These are phyloP conservation scores for Gynochthodes officinalis DNA, from an alignment of 257 asterid species.

Conservation along the genomic window DNA sequence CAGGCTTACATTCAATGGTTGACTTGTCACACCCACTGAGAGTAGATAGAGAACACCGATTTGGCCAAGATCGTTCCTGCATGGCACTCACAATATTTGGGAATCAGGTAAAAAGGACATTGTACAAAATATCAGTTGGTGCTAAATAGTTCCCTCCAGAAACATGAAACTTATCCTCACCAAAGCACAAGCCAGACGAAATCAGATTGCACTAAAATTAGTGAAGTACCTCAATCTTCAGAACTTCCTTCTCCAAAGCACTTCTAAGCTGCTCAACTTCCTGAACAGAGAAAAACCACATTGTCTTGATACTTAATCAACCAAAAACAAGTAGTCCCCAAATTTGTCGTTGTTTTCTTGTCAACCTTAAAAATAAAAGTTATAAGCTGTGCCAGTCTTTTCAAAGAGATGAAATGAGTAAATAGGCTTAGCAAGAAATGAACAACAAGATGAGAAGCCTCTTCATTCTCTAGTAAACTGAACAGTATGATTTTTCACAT, in stretches of 20 bases:
- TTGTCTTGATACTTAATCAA: slow-evolving; percentile 1
- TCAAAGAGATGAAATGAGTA: neutral
- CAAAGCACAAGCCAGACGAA: neutral
- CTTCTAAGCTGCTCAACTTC: slow-evolving; percentile 78
- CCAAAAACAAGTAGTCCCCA: slow-evolving; percentile 6
- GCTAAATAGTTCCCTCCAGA: neutral
- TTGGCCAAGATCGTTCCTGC: slow-evolving; percentile 39
- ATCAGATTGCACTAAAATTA: neutral
- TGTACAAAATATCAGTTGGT: neutral
- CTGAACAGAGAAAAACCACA: slow-evolving; percentile 37
- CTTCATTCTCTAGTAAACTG: neutral
- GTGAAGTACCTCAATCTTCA: slow-evolving; percentile 66
- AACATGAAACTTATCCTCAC: neutral
- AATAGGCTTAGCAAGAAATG: neutral
- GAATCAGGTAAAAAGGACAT: neutral
- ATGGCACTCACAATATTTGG: slow-evolving; percentile 9
- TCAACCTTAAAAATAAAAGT: neutral
- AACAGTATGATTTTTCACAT: neutral
- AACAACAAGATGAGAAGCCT: neutral
- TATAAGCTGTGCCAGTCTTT: neutral
- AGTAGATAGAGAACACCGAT: slow-evolving; percentile 26
- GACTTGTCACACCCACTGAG: slow-evolving; percentile 22
- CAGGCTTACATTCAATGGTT: slow-evolving; percentile 36
- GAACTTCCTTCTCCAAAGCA: slow-evolving; percentile 61
- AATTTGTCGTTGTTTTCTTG: slow-evolving; percentile 11